phyloP scores from a whole-genome alignment of 495 filamentous ascomycete genomes.

The Jackrogersella minutella region DNA sequence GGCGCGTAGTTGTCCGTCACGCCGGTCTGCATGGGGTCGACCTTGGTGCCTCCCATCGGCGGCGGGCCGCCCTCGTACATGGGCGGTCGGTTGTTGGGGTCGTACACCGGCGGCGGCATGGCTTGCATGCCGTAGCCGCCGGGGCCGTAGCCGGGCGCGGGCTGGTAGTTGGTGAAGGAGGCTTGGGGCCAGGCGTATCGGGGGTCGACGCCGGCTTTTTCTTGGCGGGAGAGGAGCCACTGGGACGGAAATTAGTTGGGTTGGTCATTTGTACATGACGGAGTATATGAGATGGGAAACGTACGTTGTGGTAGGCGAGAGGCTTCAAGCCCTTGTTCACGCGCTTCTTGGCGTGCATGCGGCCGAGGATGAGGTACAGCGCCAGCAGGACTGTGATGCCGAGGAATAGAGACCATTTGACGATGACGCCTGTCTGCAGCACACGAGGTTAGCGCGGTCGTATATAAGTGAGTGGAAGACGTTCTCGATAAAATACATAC shows the following conservation, averaged over 20 bases:
- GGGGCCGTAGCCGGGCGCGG: constrained; percentile 21
- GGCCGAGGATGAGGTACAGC: constrained; percentile 65
- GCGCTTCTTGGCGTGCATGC: constrained; percentile 71
- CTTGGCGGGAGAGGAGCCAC: constrained; percentile 68
- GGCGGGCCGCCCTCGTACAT: constrained; percentile 63
- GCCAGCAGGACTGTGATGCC: constrained; percentile 59
- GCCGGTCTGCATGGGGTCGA: constrained; percentile 61
- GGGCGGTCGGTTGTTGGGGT: constrained; percentile 57
- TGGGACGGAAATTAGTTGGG: constrained; percentile 39
- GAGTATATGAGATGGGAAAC: constrained; percentile 18
- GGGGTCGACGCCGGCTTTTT: constrained; percentile 64
- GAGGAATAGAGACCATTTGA: constrained; percentile 76
- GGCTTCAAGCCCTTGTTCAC: constrained; percentile 67
- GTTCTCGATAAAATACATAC: constrained; percentile 41
- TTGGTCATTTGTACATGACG: not conserved
- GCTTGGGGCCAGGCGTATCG: constrained; percentile 55
- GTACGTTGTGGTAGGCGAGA: constrained; percentile 72
- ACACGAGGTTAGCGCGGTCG: constrained; percentile 7
- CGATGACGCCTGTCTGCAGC: constrained; percentile 62
- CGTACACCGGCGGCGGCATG: constrained; percentile 64
- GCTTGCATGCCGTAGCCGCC: constrained; percentile 63
- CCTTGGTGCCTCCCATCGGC: constrained; percentile 63
- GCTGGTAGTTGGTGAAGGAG: constrained; percentile 46
- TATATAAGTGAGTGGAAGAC: not conserved
- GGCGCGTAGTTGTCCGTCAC: constrained; percentile 48